Base-by-base conservation (phyloP, 768 basidiomycete genomes). In the Gautieria morchelliformis region DNA sequence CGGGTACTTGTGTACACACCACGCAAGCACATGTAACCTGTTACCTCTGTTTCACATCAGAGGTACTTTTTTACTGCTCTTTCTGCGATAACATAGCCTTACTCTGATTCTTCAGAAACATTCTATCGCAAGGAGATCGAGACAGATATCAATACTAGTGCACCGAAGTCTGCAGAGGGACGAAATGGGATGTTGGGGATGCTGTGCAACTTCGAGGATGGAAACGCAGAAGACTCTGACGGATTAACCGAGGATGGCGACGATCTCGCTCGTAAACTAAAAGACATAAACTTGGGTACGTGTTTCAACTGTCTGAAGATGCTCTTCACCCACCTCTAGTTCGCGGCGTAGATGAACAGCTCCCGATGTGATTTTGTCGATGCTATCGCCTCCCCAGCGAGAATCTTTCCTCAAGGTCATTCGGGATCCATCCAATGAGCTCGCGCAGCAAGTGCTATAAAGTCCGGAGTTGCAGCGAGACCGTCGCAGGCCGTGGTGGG, bases 41-140 rank as follows among this genome's bases (percentile, higher is more conserved):
- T n/a, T n/a, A n/a, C n/a, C n/a, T n/a, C n/a, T 93, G 91, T 70
- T 93, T 89, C 71, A 81, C 84, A 44, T 85, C 85, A 30, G 73
- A 80, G 70, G 87, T 86, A 68, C 60, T 78, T 67, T 20, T n/a
- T 53, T 52, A 40, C 9, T 45, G 44, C 55, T 27, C n/a, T 17
- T 30, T 45, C 51, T 1, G 9, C 52, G 17, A 6, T 45, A 58
- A 17, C 12, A 19, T 44, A 75, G 88, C 65, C 71, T 49, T 91
- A 93, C 68, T 72, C 75, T 3, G 76, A 79, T 67, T 93, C 91
- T 71, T 90, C 89, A 24, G 91, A 93, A 67, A 70, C 75, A 0
- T 93, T 93, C n/a, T n/a, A n/a, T n/a, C n/a, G n/a, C n/a, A n/a
- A n/a, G n/a, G n/a, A n/a, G n/a, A n/a, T n/a, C n/a, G n/a, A n/a